These are phyloP conservation scores for Plenodomus biglobosus DNA, from an alignment of 2,329 filamentous ascomycete genomes.

Conservation along the genomic window DNA sequence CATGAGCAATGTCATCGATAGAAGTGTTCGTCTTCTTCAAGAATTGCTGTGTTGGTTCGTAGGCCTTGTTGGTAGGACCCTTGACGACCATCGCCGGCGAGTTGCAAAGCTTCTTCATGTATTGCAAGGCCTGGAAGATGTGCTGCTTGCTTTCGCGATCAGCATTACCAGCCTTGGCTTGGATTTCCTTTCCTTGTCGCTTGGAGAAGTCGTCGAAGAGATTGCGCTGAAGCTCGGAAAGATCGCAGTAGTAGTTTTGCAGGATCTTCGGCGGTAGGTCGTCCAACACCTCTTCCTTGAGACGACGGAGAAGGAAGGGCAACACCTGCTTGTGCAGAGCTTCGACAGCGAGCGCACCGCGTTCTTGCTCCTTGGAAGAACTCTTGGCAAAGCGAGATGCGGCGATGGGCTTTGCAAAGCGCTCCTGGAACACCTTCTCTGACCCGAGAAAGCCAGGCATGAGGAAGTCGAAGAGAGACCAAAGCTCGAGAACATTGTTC, in stretches of 20 bases:
- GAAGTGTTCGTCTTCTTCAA: conserved; percentile 77
- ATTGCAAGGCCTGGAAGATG: conserved; percentile 98
- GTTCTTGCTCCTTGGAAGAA: conserved; percentile 97
- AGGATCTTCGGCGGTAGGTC: conserved; percentile 97
- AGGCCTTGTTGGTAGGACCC: conserved; percentile 78
- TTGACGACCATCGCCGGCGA: conserved; percentile 96
- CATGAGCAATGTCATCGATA: conserved; percentile 82
- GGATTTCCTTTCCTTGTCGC: conserved; percentile 86
- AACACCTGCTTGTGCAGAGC: conserved; percentile 98
- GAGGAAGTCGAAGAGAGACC: conserved; percentile 97
- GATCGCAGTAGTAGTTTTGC: conserved; percentile 98
- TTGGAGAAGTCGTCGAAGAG: conserved; percentile 96
- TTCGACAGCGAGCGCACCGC: conserved; percentile 92
- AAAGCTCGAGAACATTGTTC: conserved; percentile 95
- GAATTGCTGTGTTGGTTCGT: conserved; percentile 81
- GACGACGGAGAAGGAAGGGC: conserved; percentile 89
- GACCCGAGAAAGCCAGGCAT: conserved; percentile 98
- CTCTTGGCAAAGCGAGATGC: conserved; percentile 95
- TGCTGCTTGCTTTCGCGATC: conserved; percentile 96
- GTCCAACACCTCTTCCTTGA: conserved; percentile 97
- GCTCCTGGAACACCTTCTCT: conserved; percentile 95
- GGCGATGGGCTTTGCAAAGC: conserved; percentile 92
- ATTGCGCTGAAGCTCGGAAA: conserved; percentile 90
- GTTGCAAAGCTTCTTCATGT: conserved; percentile 99
- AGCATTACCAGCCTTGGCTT: conserved; percentile 72